Percentiles rank a stretch among this genome's conserved stretches.
phyloP scores from a whole-genome alignment of 2,329 filamentous ascomycete genomes.

The Colletotrichum zoysiae region DNA sequence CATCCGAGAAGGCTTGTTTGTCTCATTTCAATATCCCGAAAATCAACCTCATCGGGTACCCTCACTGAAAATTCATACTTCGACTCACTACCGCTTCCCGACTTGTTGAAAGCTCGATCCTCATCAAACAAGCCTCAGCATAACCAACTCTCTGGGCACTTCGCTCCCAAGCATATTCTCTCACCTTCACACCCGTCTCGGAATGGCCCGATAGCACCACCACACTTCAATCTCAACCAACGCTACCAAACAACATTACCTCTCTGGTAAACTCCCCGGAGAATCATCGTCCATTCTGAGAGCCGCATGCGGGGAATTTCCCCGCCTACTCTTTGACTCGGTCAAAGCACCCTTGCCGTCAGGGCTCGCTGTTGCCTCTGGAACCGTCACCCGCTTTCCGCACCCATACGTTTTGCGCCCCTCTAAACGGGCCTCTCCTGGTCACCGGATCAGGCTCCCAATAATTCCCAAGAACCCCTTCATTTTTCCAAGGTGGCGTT shows the following conservation, averaged over 20 bases:
- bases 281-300: constrained; percentile 38
- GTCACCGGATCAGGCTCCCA: constrained; percentile 25
- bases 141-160: not conserved
- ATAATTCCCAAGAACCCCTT: constrained; percentile 3
- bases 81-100: not conserved
- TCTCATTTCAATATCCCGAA: constrained; percentile 12
- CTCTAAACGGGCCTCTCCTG: constrained; percentile 16
- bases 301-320: constrained; percentile 44
- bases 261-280: constrained; percentile 39
- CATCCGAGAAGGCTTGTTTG: constrained; percentile 26
- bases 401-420: constrained; percentile 19
- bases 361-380: constrained; percentile 38
- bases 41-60: constrained; percentile 6
- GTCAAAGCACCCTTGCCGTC: constrained; percentile 42
- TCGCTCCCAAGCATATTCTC: not conserved
- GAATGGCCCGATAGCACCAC: constrained; percentile 42
- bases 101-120: not conserved
- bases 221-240: constrained; percentile 24
- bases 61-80: not conserved
- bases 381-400: constrained; percentile 6
- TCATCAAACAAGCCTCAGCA: not conserved
- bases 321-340: constrained; percentile 43
- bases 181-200: constrained; percentile 16
- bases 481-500: constrained; percentile 41
- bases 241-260: constrained; percentile 38